A percentile compares a stretch with the other conserved stretches of the same genome.
These are phyloP conservation scores for Orbilia quercus DNA, from an alignment of 2,329 filamentous ascomycete genomes.

Conservation along the genomic window DNA sequence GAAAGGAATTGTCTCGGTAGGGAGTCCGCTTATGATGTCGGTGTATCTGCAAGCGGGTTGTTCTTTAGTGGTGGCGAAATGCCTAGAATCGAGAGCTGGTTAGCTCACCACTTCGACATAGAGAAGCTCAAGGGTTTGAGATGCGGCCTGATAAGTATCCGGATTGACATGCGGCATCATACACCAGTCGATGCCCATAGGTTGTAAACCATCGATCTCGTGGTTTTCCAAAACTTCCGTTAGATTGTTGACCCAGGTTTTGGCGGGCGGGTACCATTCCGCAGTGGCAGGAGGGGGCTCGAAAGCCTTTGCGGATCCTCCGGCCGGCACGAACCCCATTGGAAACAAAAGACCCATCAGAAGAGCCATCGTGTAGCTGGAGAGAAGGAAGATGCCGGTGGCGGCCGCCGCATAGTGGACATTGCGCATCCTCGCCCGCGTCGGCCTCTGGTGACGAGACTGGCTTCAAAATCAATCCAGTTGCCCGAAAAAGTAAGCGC, in stretches of 20 bases:
- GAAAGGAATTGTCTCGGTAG: slow-evolving; percentile 81
- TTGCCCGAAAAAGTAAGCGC: too few relatives aligned
- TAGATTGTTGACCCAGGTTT: slow-evolving; percentile 72
- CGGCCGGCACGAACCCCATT: background rate
- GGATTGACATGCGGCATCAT: slow-evolving; percentile 86
- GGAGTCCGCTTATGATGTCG: slow-evolving; percentile 87
- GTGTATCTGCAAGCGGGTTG: slow-evolving; percentile 70
- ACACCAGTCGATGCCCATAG: slow-evolving; percentile 72
- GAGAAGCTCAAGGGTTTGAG: slow-evolving; percentile 71
- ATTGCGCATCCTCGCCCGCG: slow-evolving; percentile 35
- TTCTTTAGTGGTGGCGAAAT: slow-evolving; percentile 65
- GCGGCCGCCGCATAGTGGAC: background rate
- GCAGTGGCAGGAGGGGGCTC: background rate
- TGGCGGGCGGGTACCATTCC: slow-evolving; percentile 70
- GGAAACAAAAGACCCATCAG: slow-evolving; percentile 20
- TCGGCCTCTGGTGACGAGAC: too few relatives aligned
- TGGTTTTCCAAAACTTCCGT: slow-evolving; percentile 69
- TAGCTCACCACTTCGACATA: slow-evolving; percentile 74
- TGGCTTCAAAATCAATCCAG: too few relatives aligned
- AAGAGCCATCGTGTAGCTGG: slow-evolving; percentile 3
- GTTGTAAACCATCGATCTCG: slow-evolving; percentile 77
- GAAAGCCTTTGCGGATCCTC: background rate
- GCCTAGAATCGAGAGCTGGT: too few relatives aligned
- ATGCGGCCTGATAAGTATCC: slow-evolving; percentile 71
- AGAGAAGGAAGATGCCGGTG: slow-evolving; percentile 5